These are phyloP conservation scores for Suillus americanus DNA, from an alignment of 768 basidiomycete genomes.

Conservation along the genomic window DNA sequence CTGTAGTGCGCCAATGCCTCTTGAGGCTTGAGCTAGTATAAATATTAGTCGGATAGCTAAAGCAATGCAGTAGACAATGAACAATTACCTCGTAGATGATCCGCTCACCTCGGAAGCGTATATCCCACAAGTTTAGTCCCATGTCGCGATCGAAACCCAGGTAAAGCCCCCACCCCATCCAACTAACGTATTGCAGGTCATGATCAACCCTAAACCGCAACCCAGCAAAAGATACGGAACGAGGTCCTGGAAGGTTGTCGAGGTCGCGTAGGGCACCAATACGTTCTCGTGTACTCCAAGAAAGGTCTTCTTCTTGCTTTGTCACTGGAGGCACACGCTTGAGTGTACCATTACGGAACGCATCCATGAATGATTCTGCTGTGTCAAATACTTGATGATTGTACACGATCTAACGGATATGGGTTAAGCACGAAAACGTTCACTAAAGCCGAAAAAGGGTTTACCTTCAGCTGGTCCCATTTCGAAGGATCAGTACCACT, in stretches of 20 bases:
- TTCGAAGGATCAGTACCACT: conserved; percentile 50
- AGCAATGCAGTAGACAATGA: not conserved
- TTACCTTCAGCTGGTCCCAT: conserved; percentile 56
- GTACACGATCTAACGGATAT: conserved; percentile 46
- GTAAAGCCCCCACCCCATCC: conserved; percentile 68
- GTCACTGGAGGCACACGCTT: conserved; percentile 38
- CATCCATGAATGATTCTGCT: conserved; percentile 48
- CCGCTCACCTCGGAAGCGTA: conserved; percentile 54
- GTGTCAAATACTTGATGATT: conserved; percentile 56
- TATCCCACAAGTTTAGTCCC: conserved; percentile 64
- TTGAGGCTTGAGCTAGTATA: conserved; percentile 50
- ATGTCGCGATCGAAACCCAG: conserved; percentile 69
- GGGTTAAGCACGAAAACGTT: not conserved
- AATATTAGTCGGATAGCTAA: not conserved
- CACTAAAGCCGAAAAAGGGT: not conserved
- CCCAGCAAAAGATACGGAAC: conserved; percentile 60
- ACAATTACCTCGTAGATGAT: conserved; percentile 56
- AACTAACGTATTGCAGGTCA: conserved; percentile 52
- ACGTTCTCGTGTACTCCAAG: conserved; percentile 50
- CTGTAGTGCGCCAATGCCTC: conserved; percentile 64
- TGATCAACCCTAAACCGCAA: conserved; percentile 55
- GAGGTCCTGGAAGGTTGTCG: conserved; percentile 63
- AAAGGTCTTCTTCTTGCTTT: conserved; percentile 32
- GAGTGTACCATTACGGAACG: conserved; percentile 54
- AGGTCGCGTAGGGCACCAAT: conserved; percentile 45